Percentiles rank a stretch among this genome's conserved stretches.
Evolutionary conservation across 2,329 filamentous ascomycete genomes (phyloP).

Genomic region (Lojkania enalia): DNA sequence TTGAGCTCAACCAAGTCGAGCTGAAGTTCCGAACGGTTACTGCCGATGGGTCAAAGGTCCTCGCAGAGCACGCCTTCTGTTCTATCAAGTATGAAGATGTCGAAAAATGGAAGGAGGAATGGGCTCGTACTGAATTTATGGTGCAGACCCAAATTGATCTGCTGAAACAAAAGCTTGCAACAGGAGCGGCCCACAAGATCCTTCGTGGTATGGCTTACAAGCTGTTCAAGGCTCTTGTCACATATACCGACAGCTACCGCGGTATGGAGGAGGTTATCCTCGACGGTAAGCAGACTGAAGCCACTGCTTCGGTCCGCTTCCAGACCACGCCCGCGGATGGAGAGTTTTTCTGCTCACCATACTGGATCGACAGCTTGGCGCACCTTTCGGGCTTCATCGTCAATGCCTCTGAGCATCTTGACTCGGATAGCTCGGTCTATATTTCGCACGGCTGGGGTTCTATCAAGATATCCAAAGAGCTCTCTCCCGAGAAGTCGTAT

Average conservation of each 20-base stretch:
- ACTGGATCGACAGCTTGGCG: slow-evolving; percentile 62
- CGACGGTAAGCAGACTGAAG: slow-evolving; percentile 59
- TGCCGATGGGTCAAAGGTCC: slow-evolving; percentile 59
- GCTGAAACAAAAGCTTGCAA: slow-evolving; percentile 67
- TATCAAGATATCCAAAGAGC: slow-evolving; percentile 59
- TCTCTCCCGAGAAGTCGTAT: slow-evolving; percentile 58
- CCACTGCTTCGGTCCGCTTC: slow-evolving; percentile 59
- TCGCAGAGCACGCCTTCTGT: slow-evolving; percentile 64
- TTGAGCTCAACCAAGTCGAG: slow-evolving; percentile 58
- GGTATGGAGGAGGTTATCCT: slow-evolving; percentile 63
- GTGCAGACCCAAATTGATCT: slow-evolving; percentile 62
- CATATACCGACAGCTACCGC: slow-evolving; percentile 60
- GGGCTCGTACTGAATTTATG: slow-evolving; percentile 66
- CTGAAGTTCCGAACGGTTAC: slow-evolving; percentile 62
- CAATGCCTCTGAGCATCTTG: slow-evolving; percentile 61
- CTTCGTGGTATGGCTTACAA: slow-evolving; percentile 79
- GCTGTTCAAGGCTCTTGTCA: slow-evolving; percentile 63
- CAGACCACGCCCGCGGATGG: slow-evolving; percentile 58
- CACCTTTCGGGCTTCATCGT: slow-evolving; percentile 64
- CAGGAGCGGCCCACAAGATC: slow-evolving; percentile 71
- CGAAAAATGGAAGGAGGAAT: slow-evolving; percentile 65
- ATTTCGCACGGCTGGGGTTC: slow-evolving; percentile 65
- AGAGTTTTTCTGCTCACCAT: slow-evolving; percentile 61
- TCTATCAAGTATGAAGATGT: slow-evolving; percentile 64
- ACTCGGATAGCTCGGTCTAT: slow-evolving; percentile 63